Percentiles rank a stretch among this genome's conserved stretches.
Conservation (phyloP, 352 stramenopile genomes). For the Phytophthora macrochlamydospora region DNA sequence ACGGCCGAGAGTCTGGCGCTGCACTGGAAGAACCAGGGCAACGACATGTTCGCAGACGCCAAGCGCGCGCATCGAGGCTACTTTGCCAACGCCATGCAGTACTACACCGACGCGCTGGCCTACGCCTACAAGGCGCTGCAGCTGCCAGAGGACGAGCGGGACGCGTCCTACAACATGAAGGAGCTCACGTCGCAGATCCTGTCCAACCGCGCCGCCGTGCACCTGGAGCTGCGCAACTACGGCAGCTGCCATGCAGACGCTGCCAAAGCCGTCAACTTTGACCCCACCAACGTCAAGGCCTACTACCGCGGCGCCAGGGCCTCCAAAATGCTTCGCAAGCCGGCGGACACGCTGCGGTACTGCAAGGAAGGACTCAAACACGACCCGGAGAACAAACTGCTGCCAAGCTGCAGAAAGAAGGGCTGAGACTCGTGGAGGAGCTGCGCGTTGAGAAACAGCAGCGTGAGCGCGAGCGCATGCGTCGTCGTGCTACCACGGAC, state of each 20-base stretch:
- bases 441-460: conserved; percentile 66
- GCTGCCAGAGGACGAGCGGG: conserved; percentile 61
- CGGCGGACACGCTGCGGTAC: conserved; percentile 82
- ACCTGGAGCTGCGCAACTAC: conserved; percentile 89
- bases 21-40: conserved; percentile 90
- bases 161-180: conserved; percentile 68
- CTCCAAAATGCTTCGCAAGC: conserved; percentile 78
- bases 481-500: conserved; percentile 64
- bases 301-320: conserved; percentile 88
- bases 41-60: conserved; percentile 81
- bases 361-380: conserved; percentile 74
- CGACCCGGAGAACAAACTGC: conserved; percentile 80
- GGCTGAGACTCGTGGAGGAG: conserved; percentile 62
- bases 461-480: conserved; percentile 71
- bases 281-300: conserved; percentile 80
- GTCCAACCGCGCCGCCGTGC: conserved; percentile 80
- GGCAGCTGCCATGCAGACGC: conserved; percentile 82
- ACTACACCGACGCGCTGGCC: conserved; percentile 77
- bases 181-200: conserved; percentile 79
- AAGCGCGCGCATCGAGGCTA: conserved; percentile 75
- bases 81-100: conserved; percentile 78
- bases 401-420: conserved; percentile 71
- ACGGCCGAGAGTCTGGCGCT: conserved; percentile 84
- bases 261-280: conserved; percentile 69
- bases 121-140: conserved; percentile 82